Evolutionary conservation across 768 basidiomycete species (phyloP), one percentile per base, ranked within the genome.

Genomic region (Rubroboletus pulcherrimus): DNA sequence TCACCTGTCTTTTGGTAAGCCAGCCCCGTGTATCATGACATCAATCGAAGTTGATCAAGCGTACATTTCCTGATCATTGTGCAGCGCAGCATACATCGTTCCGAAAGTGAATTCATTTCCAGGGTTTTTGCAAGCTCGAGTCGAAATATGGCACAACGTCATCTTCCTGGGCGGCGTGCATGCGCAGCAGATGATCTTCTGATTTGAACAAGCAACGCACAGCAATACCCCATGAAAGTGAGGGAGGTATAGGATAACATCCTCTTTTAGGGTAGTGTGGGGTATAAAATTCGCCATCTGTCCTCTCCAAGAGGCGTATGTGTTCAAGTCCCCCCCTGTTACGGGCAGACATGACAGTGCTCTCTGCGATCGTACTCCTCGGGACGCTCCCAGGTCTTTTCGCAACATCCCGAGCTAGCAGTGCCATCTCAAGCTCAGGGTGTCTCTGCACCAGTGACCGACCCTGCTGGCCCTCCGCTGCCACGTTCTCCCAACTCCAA

Each of bases 401-500:
- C 35, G 3, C 10, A 21, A 38, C 26, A 2, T 21, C 57, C 17
- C 17, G 5, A 24, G 34, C 30, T 14, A 50, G 30, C 21, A 39
- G 30, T 15, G 17, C 19, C 31, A 9, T 34, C 14, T 41, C 47
- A 10, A 19, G n/a, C 33, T 42, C 37, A 3, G 51, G 47, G 0
- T 78, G 76, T 55, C 70, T 71, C 24, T 79, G 77, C 59, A 67
- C 78, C 7, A 75, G 4, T 8, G 51, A 41, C 10, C 53, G 78
- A 33, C 7, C 65, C 0, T 81, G 78, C 60, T 81, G 78, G 78
- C 79, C 79, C 3, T 67, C 60, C 15, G 45, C 64, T 0, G 35
- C 64, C 2, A 64, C 68, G 1, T 77, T 79, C 57, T 39, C 65
- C 7, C 41, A 56, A 6, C 68, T 80, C 12, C 58, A 70, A 7